Conservation (phyloP, 2,329 filamentous ascomycete species). For the Colletotrichum plurivorum region DNA sequence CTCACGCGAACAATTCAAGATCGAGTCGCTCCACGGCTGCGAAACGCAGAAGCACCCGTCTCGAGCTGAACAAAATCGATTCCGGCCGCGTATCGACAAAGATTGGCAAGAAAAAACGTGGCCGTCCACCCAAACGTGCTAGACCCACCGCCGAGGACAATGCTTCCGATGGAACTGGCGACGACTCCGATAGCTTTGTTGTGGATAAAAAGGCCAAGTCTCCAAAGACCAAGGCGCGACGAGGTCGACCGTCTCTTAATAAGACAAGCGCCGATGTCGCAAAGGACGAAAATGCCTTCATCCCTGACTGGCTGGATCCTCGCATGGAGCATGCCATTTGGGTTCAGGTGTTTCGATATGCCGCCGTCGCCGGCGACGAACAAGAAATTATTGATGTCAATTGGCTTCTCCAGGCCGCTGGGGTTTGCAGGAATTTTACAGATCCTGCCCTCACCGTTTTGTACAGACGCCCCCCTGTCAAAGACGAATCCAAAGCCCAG, state of each 20-base stretch:
- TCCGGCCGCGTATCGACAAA: slow-evolving; percentile 1
- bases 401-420: slow-evolving; percentile 77
- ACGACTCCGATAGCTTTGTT: neutral
- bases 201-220: neutral
- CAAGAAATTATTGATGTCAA: slow-evolving; percentile 55
- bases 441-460: slow-evolving; percentile 82
- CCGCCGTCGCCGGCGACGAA: slow-evolving; percentile 61
- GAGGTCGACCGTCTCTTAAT: neutral
- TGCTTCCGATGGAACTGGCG: slow-evolving; percentile 16
- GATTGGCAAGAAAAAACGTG: slow-evolving; percentile 1
- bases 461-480: slow-evolving; percentile 78
- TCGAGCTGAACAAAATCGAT: neutral
- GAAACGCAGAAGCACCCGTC: neutral
- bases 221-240: neutral
- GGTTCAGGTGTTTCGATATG: slow-evolving; percentile 77
- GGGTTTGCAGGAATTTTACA: slow-evolving; percentile 74
- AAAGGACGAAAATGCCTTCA: slow-evolving; percentile 42
- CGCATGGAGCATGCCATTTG: slow-evolving; percentile 77
- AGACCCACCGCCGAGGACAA: neutral
- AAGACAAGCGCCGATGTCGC: neutral
- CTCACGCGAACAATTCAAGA: neutral
- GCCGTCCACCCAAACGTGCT: neutral
- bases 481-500: slow-evolving; percentile 59
- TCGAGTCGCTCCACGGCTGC: slow-evolving; percentile 1
- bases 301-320: slow-evolving; percentile 69